These are phyloP conservation scores for Fusarium pseudograminearum DNA, from an alignment of 2,329 filamentous ascomycete species.

Conservation along the genomic window DNA sequence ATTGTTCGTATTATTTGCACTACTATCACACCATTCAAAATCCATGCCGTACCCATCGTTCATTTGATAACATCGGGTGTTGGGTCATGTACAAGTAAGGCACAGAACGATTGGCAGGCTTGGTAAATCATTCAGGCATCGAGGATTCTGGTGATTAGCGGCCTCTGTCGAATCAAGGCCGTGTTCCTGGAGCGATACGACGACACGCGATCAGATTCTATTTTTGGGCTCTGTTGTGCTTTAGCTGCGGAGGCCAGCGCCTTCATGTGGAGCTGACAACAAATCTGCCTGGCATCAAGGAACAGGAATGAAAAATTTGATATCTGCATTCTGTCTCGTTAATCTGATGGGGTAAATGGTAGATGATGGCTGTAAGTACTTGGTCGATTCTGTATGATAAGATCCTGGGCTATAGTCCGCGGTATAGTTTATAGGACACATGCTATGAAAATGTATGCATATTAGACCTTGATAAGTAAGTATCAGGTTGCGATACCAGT, in stretches of 20 bases:
- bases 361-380: neutral
- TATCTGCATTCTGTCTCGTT: neutral
- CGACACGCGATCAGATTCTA: slow-evolving; percentile 45
- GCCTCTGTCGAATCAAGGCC: slow-evolving; percentile 21
- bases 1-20: neutral
- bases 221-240: slow-evolving; percentile 38
- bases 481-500: neutral
- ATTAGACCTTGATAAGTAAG: neutral
- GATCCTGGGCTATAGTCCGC: neutral
- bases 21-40: neutral
- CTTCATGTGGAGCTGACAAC: slow-evolving; percentile 10
- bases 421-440: neutral
- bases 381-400: neutral
- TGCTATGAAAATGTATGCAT: neutral
- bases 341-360: neutral
- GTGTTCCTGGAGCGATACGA: slow-evolving; percentile 37
- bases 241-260: slow-evolving; percentile 8
- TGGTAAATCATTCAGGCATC: slow-evolving; percentile 6
- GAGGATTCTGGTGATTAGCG: slow-evolving; percentile 23
- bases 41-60: neutral
- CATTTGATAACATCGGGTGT: neutral
- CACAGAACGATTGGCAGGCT: slow-evolving; percentile 4
- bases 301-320: neutral
- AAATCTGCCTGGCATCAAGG: neutral
- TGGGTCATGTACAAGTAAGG: neutral